These are phyloP conservation scores for Dillenia turbinata DNA, from an alignment of 164 flowering plant genomes.

Conservation along the genomic window DNA sequence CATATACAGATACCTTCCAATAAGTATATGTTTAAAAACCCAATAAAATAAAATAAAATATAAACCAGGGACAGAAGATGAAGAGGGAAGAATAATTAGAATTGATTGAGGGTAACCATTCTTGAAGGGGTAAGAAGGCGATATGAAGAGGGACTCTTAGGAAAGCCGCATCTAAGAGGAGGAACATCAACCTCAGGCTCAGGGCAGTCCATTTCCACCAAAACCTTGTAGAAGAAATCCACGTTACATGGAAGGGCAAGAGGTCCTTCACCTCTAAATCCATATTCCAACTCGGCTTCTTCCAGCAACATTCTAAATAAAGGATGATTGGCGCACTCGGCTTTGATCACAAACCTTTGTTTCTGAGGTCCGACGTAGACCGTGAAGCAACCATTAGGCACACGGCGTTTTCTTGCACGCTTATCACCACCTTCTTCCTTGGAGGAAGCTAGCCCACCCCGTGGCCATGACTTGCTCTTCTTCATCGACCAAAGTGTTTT, in stretches of 20 bases:
- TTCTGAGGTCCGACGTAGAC: constrained; percentile 53
- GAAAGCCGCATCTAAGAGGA: constrained; percentile 20
- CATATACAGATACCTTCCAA: no score
- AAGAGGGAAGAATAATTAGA: constrained; percentile 4
- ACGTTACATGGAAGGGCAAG: constrained; percentile 53
- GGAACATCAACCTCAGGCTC: constrained; percentile 18
- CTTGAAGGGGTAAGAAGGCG: constrained; percentile 36
- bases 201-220: constrained; percentile 40
- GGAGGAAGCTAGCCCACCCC: neutral
- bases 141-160: constrained; percentile 17
- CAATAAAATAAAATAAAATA: no score
- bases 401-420: constrained; percentile 2
- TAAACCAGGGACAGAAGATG: neutral
- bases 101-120: constrained; percentile 19
- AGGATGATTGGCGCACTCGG: constrained; percentile 50
- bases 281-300: constrained; percentile 60
- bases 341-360: constrained; percentile 46
- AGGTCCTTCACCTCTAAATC: constrained; percentile 43
- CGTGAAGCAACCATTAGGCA: constrained; percentile 53
- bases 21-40: no score
- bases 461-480: constrained; percentile 58
- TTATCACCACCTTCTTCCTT: neutral
- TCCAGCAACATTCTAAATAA: constrained; percentile 51
- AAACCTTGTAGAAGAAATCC: constrained; percentile 37
- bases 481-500: neutral